phyloP scores from a whole-genome alignment of 1,284 basidiomycete species.

The Rhodotorula mucilaginosa region DNA sequence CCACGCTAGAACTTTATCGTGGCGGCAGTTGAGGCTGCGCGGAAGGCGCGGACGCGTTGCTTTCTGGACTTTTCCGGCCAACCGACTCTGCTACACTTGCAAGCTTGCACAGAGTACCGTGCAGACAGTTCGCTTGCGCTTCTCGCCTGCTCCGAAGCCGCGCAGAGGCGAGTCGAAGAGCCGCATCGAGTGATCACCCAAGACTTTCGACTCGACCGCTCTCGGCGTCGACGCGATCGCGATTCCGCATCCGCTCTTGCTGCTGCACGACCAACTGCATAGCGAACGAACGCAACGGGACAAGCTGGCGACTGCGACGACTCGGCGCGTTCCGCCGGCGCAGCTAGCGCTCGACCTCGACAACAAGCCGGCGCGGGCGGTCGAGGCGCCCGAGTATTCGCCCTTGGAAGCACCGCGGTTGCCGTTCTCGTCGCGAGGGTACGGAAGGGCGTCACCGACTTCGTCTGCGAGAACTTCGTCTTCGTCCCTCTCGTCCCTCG shows the following conservation, averaged over 20 bases:
- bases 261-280: no score
- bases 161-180: neutral
- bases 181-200: neutral
- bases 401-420: slow-evolving; percentile 19
- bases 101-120: no score
- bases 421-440: slow-evolving; percentile 13
- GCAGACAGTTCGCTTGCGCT: no score
- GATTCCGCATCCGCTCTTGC: no score
- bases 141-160: no score
- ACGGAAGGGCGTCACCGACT: neutral
- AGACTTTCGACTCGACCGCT: neutral
- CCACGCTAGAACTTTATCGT: no score
- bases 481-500: slow-evolving; percentile 5
- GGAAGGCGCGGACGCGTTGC: no score
- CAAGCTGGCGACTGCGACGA: neutral
- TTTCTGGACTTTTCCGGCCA: no score
- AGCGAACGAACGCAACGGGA: neutral
- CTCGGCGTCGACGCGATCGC: neutral
- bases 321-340: neutral
- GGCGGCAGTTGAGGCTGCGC: no score
- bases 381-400: slow-evolving; percentile 11
- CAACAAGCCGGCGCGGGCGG: neutral
- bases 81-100: no score
- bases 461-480: neutral
- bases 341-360: neutral